These are phyloP conservation scores for Voacanga thouarsii DNA, from an alignment of 257 asterid species.

Conservation along the genomic window DNA sequence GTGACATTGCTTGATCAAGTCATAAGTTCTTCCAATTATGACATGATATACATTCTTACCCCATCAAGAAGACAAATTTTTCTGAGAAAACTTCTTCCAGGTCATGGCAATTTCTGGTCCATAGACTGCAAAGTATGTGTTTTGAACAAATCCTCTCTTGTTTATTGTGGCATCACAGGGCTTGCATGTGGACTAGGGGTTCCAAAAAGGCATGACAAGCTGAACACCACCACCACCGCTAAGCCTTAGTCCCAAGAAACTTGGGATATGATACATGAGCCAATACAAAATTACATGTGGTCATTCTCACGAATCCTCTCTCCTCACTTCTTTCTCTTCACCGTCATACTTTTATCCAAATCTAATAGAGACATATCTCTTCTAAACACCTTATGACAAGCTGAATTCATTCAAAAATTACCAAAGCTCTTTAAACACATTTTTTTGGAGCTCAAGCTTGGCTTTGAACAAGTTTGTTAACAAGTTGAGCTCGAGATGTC, in stretches of 20 bases:
- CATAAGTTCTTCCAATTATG: background rate
- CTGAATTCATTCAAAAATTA: background rate
- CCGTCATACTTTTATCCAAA: too few relatives aligned
- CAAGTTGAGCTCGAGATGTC: background rate
- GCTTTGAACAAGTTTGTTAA: background rate
- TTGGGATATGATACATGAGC: too few relatives aligned
- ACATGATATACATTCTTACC: background rate
- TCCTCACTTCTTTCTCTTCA: too few relatives aligned
- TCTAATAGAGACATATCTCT: too few relatives aligned
- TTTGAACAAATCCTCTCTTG: background rate
- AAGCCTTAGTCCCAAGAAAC: too few relatives aligned
- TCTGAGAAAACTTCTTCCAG: background rate
- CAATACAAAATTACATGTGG: too few relatives aligned
- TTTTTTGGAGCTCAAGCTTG: background rate
- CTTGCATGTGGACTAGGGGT: background rate
- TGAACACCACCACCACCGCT: too few relatives aligned
- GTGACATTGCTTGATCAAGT: background rate
- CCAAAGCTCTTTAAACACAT: background rate
- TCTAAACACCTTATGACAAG: too few relatives aligned
- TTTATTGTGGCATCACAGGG: background rate
- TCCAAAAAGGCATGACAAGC: background rate
- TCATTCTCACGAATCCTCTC: too few relatives aligned
- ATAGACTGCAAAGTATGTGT: background rate
- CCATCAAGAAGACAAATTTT: background rate
- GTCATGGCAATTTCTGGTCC: background rate